phyloP scores from a whole-genome alignment of 2,329 filamentous ascomycete species.

The Cyphellophora attinorum region DNA sequence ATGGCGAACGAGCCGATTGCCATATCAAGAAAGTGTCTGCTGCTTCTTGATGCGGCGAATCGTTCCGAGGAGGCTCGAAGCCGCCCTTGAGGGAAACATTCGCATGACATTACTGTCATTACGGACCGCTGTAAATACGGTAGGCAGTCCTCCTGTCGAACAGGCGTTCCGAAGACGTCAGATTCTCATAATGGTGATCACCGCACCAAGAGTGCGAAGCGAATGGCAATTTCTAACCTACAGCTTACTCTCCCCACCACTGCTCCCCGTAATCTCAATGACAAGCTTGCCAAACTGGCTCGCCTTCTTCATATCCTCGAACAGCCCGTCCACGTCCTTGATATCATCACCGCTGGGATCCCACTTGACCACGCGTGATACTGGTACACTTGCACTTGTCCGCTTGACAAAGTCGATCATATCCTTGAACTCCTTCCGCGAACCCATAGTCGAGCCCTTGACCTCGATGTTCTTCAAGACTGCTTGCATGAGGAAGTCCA shows the following conservation, averaged over 20 bases:
- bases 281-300: slow-evolving; percentile 91
- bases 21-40: no score
- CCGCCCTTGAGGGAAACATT: no score
- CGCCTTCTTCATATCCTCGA: slow-evolving; percentile 78
- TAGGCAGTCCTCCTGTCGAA: no score
- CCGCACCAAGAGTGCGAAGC: no score
- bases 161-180: no score
- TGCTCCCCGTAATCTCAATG: slow-evolving; percentile 59
- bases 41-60: no score
- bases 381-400: slow-evolving; percentile 64
- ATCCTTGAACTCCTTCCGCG: slow-evolving; percentile 75
- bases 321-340: slow-evolving; percentile 69
- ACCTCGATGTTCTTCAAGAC: slow-evolving; percentile 84
- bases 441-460: slow-evolving; percentile 82
- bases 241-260: not conserved
- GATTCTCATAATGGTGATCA: no score
- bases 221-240: no score
- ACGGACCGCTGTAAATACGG: no score
- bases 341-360: slow-evolving; percentile 69
- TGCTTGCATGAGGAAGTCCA: slow-evolving; percentile 76
- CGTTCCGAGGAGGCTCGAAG: no score
- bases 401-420: slow-evolving; percentile 76
- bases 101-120: no score
- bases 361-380: slow-evolving; percentile 63
- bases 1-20: no score